Evolutionary conservation across 1,139 yeast genomes (phyloP).

Genomic region (Meyerozyma carpophila): DNA sequence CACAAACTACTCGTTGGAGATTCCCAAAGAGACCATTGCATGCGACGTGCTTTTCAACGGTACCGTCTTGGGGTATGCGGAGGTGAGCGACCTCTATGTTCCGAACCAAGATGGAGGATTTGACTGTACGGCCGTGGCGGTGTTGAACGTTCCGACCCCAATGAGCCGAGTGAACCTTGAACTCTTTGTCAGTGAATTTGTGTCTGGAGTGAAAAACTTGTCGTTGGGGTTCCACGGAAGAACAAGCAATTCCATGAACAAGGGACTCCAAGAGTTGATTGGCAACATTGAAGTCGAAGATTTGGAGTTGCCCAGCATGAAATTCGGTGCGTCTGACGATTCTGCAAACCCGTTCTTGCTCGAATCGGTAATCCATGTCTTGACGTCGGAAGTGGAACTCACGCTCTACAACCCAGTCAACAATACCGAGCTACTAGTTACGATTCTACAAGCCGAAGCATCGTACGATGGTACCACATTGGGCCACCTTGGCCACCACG

Average conservation of each 20-base stretch:
- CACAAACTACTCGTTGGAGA: not conserved
- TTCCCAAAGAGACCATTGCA: conserved; percentile 2
- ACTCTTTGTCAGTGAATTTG: conserved; percentile 16
- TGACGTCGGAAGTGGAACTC: conserved; percentile 48
- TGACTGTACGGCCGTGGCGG: not conserved
- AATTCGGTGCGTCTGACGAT: conserved; percentile 7
- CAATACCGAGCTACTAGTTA: conserved; percentile 36
- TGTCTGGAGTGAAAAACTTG: conserved; percentile 16
- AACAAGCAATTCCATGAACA: conserved; percentile 7
- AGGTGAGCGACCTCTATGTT: not conserved
- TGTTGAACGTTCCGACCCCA: conserved; percentile 2
- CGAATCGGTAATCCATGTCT: conserved; percentile 45
- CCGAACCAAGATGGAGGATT: not conserved
- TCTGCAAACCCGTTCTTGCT: conserved; percentile 27
- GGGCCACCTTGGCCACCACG: conserved; percentile 38
- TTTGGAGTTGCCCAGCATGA: conserved; percentile 13
- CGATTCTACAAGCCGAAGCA: conserved; percentile 42
- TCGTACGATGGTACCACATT: conserved; percentile 37
- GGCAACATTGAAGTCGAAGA: conserved; percentile 10
- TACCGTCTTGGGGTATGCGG: not conserved
- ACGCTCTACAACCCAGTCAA: conserved; percentile 47
- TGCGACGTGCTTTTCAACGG: conserved; percentile 1
- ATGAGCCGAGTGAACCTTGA: conserved; percentile 11
- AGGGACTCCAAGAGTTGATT: conserved; percentile 14
- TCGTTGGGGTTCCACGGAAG: conserved; percentile 7